Conservation (phyloP, 2,329 filamentous ascomycete species). For the Fusarium algeriense region DNA sequence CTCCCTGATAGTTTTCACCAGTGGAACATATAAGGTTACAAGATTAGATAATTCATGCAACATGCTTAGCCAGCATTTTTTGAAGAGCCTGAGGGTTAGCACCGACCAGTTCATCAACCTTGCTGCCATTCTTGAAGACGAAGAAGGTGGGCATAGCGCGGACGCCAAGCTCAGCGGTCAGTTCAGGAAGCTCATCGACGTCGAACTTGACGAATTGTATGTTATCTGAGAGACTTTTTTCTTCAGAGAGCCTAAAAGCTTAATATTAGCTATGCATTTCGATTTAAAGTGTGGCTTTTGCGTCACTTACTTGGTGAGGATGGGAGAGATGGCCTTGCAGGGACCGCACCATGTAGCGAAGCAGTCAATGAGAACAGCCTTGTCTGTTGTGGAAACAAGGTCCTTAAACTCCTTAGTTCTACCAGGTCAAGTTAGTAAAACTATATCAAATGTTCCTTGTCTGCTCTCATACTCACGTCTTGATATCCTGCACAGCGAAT, state of each 20-base stretch:
- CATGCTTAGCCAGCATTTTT: conserved; percentile 34
- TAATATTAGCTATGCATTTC: not conserved
- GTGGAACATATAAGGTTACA: not conserved
- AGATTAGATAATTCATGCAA: conserved; percentile 4
- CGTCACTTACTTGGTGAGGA: conserved; percentile 60
- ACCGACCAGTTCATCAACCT: conserved; percentile 80
- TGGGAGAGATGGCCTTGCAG: conserved; percentile 89
- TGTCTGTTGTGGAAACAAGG: conserved; percentile 63
- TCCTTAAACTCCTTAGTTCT: conserved; percentile 71
- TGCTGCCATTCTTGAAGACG: conserved; percentile 83
- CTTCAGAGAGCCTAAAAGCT: conserved; percentile 41
- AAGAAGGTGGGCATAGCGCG: conserved; percentile 94
- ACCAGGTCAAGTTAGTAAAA: conserved; percentile 17
- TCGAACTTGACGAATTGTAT: conserved; percentile 89
- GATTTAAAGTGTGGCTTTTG: not conserved
- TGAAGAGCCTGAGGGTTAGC: conserved; percentile 72
- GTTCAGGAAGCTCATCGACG: conserved; percentile 82
- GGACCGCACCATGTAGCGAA: conserved; percentile 84
- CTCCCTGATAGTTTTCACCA: too few relatives aligned
- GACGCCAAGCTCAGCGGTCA: conserved; percentile 82
- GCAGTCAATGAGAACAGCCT: conserved; percentile 79
- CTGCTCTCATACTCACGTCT: conserved; percentile 49
- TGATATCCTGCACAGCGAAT: conserved; percentile 60
- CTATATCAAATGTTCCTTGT: not conserved
- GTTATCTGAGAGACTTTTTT: conserved; percentile 65